phyloP scores from a whole-genome alignment of 352 stramenopile species.

The Stramenopiles sp. region DNA sequence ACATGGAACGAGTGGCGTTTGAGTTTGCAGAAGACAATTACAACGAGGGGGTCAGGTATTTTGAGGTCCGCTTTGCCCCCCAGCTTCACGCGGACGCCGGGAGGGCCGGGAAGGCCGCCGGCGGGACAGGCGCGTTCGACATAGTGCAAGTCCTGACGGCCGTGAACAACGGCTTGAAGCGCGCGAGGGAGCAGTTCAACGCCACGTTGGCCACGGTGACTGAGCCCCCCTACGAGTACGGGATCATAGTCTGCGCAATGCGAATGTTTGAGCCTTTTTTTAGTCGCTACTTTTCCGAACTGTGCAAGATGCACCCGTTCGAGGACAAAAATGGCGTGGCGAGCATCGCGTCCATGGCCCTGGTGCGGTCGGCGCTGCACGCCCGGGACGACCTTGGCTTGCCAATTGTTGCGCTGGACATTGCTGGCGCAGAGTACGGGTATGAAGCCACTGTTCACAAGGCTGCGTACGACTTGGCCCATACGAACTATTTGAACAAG shows the following conservation, averaged over 20 bases:
- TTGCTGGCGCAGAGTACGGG: slow-evolving; percentile 47
- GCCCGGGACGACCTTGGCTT: slow-evolving; percentile 41
- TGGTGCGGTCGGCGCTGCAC: slow-evolving; percentile 49
- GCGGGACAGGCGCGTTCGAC: too few relatives aligned
- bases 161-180: slow-evolving; percentile 37
- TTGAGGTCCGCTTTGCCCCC: slow-evolving; percentile 57
- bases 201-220: slow-evolving; percentile 31
- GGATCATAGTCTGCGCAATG: slow-evolving; percentile 67
- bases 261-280: slow-evolving; percentile 53
- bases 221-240: slow-evolving; percentile 47
- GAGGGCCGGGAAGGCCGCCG: slow-evolving; percentile 33
- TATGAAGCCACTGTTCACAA: slow-evolving; percentile 51
- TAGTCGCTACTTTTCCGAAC: slow-evolving; percentile 53
- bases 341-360: slow-evolving; percentile 47
- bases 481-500: slow-evolving; percentile 63
- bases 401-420: slow-evolving; percentile 57
- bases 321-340: slow-evolving; percentile 49
- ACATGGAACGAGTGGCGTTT: slow-evolving; percentile 55
- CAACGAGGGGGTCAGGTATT: slow-evolving; percentile 47
- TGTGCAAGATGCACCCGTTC: slow-evolving; percentile 47
- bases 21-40: slow-evolving; percentile 56
- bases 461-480: slow-evolving; percentile 52
- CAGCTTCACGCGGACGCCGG: slow-evolving; percentile 45
- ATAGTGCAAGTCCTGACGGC: slow-evolving; percentile 45
- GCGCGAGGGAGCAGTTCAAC: slow-evolving; percentile 44